Evolutionary conservation across 345 rosid genomes (phyloP), one percentile per base, ranked within the genome.

Genomic region (Sisymbrium irio): DNA sequence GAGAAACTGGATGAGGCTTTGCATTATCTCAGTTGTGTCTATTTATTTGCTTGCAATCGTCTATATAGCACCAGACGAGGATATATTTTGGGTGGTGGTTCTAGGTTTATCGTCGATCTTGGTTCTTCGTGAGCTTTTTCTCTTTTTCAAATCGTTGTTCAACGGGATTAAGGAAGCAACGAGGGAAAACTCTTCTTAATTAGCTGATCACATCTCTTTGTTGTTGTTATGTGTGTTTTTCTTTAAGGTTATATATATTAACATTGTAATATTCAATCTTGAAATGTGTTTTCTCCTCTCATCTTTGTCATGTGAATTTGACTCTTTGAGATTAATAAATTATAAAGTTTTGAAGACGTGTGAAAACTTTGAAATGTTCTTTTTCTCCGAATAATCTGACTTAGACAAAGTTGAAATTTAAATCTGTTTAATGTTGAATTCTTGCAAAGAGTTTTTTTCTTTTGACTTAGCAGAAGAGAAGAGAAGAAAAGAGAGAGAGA

Each of bases 1-100:
- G 59, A 70, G 66, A 15, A 46, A 46, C 10, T 70, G 58, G 67
- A 70, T 58, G 44, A 70, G 74, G 39, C 75, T 71, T 59, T 71
- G 75, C 33, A 47, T 71, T 17, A 71, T 60, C 50, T 71, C 74
- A 4, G n/a, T 51, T 11, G 65, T 71, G 22, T 58, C 75, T 61
- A 49, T 14, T 27, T 71, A 71, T 50, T 1, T 53, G 37, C 10
- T 71, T 37, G 68, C 75, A 4, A 18, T 71, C 19, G 14, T 71
- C 50, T 71, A 71, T 33, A 37, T 71, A 3, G 59, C 75, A 2
- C 61, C 67, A 18, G 42, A 15, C 10, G 51, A 71, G 32, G 14
- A 5, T 20, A 4, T 17, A 0, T 37, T 71, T 36, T 71, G 40
- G 49, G 9, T 61, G 12, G 67, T 49, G 59, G 60, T 60, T 46